phyloP scores from a whole-genome alignment of 345 rosid species.

The Syzygium aromaticum region DNA sequence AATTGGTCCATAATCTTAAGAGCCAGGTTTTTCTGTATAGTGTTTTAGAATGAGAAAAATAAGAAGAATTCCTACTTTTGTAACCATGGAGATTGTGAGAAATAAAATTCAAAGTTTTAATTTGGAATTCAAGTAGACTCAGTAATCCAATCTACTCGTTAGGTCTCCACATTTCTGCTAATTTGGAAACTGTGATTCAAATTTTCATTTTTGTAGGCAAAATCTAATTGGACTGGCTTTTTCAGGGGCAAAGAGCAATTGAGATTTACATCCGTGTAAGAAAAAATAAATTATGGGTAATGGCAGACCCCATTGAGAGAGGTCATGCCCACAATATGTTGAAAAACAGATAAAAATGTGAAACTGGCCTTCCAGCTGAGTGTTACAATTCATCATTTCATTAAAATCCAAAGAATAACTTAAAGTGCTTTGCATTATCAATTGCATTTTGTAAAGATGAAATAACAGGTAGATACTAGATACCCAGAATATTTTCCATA shows the following conservation, averaged over 20 bases:
- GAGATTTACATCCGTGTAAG: neutral
- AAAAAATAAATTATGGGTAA: neutral
- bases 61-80: neutral
- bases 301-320: neutral
- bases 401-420: neutral
- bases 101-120: neutral
- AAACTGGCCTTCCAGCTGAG: neutral
- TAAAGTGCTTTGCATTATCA: neutral
- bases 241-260: neutral
- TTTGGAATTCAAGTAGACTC: neutral
- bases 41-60: neutral
- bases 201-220: neutral
- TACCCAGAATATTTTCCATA: neutral
- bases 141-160: neutral
- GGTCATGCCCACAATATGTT: neutral
- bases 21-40: neutral
- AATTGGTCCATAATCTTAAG: neutral
- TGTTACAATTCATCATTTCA: neutral
- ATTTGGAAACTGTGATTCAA: neutral
- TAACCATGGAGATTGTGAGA: neutral
- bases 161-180: neutral
- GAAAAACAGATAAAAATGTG: neutral
- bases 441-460: neutral
- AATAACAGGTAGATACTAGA: neutral
- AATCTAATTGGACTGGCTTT: neutral